Evolutionary conservation across 345 rosid genomes (phyloP).

Genomic region (Hibiscus mutabilis): DNA sequence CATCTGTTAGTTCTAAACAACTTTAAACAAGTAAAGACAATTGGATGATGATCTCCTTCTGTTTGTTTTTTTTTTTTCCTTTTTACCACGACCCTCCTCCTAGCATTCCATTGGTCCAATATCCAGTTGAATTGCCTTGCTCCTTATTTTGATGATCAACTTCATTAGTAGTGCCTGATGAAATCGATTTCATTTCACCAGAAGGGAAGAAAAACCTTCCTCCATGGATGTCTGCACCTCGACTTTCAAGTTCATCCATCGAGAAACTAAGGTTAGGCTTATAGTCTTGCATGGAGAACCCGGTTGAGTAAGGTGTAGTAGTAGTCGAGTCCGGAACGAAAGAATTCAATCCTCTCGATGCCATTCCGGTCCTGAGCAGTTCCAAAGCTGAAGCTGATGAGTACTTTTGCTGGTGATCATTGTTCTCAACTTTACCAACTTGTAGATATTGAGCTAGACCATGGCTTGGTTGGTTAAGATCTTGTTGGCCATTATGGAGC

Average conservation of each 20-base stretch:
- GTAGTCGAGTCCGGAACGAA: slow-evolving; percentile 29
- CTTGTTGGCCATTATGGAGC: slow-evolving; percentile 34
- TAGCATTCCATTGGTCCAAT: slow-evolving; percentile 37
- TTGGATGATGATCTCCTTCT: background rate
- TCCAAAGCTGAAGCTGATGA: slow-evolving; percentile 38
- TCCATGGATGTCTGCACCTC: slow-evolving; percentile 17
- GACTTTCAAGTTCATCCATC: slow-evolving; percentile 33
- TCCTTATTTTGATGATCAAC: slow-evolving; percentile 33
- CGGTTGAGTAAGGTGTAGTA: slow-evolving; percentile 23
- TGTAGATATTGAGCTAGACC: slow-evolving; percentile 25
- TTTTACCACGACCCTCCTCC: slow-evolving; percentile 39
- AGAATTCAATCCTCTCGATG: slow-evolving; percentile 29
- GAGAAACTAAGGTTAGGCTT: slow-evolving; percentile 39
- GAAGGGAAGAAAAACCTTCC: slow-evolving; percentile 41
- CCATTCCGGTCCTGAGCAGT: slow-evolving; percentile 37
- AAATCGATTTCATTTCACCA: slow-evolving; percentile 31
- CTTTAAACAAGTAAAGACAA: slow-evolving; percentile 10
- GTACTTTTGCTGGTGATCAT: slow-evolving; percentile 9
- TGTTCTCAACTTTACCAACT: slow-evolving; percentile 16
- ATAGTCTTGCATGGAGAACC: slow-evolving; percentile 38
- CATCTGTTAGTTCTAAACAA: slow-evolving; percentile 26
- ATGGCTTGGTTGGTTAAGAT: slow-evolving; percentile 38
- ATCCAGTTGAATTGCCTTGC: slow-evolving; percentile 33
- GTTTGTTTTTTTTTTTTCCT: background rate
- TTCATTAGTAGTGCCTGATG: slow-evolving; percentile 20